Evolutionary conservation across 345 rosid genomes (phyloP).

Genomic region (Linum usitatissimum): DNA sequence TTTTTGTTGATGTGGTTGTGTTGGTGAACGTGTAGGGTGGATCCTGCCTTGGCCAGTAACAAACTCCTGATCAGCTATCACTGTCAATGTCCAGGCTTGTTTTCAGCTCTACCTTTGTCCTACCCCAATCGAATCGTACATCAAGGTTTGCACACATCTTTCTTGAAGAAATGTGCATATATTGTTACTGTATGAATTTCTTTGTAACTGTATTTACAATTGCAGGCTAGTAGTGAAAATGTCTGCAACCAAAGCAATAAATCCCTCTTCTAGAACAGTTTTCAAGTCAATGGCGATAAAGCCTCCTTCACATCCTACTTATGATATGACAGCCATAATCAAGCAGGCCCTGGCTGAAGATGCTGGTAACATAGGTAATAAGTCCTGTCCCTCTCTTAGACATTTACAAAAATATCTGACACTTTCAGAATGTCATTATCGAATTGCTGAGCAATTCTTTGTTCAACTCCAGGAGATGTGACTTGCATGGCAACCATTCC

Average conservation of each 20-base stretch:
- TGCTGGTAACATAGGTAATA: slow-evolving; percentile 75
- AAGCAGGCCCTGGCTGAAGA: slow-evolving; percentile 81
- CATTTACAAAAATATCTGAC: no score
- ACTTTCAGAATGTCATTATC: background rate
- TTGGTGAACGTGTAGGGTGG: background rate
- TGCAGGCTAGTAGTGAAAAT: slow-evolving; percentile 15
- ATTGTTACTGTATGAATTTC: background rate
- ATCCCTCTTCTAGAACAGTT: slow-evolving; percentile 23
- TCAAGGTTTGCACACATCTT: background rate
- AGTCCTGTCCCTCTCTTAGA: background rate
- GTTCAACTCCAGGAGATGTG: slow-evolving; percentile 59
- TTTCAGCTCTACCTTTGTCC: background rate
- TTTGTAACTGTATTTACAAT: background rate
- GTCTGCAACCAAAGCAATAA: slow-evolving; percentile 18
- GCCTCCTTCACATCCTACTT: slow-evolving; percentile 87
- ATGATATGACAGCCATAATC: slow-evolving; percentile 63
- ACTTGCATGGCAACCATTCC: slow-evolving; percentile 93
- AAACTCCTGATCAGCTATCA: background rate
- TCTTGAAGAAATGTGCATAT: background rate
- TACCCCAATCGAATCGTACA: background rate
- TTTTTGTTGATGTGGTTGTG: background rate
- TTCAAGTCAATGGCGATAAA: slow-evolving; percentile 40
- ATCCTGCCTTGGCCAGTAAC: background rate
- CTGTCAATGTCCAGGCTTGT: background rate
- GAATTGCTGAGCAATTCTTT: slow-evolving; percentile 11